Percentiles rank a stretch among this genome's conserved stretches.
phyloP scores from a whole-genome alignment of 306 rosid genomes.

The Cyclanthera cordifolia region DNA sequence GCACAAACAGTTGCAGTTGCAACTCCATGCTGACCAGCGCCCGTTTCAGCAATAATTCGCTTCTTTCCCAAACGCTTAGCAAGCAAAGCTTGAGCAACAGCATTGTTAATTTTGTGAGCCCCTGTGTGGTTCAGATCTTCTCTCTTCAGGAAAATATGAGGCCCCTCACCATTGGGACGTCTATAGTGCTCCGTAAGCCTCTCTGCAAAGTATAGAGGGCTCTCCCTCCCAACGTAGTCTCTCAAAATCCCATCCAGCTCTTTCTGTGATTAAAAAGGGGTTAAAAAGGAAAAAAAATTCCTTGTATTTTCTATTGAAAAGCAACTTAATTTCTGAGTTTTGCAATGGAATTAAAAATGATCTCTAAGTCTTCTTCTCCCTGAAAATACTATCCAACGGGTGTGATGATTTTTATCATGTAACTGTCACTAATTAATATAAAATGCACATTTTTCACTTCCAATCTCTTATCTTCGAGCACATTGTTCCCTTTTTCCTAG shows the following conservation, averaged over 20 bases:
- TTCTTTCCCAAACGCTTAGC: conserved; percentile 77
- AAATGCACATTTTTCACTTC: neutral
- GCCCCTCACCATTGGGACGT: conserved; percentile 80
- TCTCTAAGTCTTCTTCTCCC: neutral
- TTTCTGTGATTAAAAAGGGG: conserved; percentile 34
- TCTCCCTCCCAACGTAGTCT: conserved; percentile 94
- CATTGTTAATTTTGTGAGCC: conserved; percentile 95
- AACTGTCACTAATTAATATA: neutral
- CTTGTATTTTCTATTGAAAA: neutral
- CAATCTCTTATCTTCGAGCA: neutral
- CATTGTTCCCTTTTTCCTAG: neutral
- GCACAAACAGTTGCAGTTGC: conserved; percentile 98
- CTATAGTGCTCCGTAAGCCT: conserved; percentile 80
- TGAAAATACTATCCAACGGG: neutral
- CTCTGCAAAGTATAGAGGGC: conserved; percentile 86
- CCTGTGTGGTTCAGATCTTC: conserved; percentile 98
- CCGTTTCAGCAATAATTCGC: conserved; percentile 92
- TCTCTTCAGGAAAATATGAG: conserved; percentile 76
- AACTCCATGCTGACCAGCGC: conserved; percentile 98
- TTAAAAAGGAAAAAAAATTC: neutral
- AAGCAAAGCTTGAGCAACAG: conserved; percentile 87
- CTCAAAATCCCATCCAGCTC: conserved; percentile 62
- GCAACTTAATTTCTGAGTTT: neutral
- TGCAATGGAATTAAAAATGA: neutral
- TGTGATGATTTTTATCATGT: neutral